phyloP scores from a whole-genome alignment of 1,284 basidiomycete species.

The Rhodotorula sp. region DNA sequence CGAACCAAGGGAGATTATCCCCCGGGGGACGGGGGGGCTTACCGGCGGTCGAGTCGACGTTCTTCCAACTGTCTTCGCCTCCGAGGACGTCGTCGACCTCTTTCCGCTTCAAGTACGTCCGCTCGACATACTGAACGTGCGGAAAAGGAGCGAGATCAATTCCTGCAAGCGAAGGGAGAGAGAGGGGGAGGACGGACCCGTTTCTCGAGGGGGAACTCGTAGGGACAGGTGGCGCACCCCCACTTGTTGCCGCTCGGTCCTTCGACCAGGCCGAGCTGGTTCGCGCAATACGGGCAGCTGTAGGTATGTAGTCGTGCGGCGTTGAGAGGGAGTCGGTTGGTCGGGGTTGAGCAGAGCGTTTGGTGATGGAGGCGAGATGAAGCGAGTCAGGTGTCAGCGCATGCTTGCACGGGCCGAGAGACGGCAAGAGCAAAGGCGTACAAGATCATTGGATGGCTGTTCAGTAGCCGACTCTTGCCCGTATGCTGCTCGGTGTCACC shows the following conservation, averaged over 20 bases:
- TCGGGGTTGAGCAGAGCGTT: neutral
- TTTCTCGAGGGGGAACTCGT: constrained; percentile 82
- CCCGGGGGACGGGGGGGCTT: constrained; percentile 38
- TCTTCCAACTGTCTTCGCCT: constrained; percentile 90
- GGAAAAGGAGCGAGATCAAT: neutral
- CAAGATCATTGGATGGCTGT: too few relatives aligned
- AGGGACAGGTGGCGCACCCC: constrained; percentile 91
- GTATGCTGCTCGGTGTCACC: too few relatives aligned
- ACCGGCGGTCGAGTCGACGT: constrained; percentile 87
- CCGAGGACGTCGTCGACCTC: constrained; percentile 91
- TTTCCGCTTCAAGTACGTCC: constrained; percentile 79
- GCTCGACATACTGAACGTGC: constrained; percentile 71
- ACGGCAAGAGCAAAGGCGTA: too few relatives aligned
- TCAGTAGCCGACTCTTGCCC: too few relatives aligned
- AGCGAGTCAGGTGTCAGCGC: neutral
- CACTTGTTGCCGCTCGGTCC: constrained; percentile 72
- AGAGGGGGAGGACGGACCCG: constrained; percentile 1
- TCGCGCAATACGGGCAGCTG: constrained; percentile 86
- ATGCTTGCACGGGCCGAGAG: too few relatives aligned
- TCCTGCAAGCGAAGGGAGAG: neutral
- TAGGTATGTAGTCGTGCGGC: neutral
- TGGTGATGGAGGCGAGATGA: neutral
- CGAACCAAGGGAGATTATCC: too few relatives aligned
- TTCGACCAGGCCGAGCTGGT: constrained; percentile 75
- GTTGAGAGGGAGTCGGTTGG: neutral